A percentile compares a stretch with the other conserved stretches of the same genome.
These are phyloP conservation scores for Pythium apleroticum DNA, from an alignment of 352 stramenopile genomes.

Conservation along the genomic window DNA sequence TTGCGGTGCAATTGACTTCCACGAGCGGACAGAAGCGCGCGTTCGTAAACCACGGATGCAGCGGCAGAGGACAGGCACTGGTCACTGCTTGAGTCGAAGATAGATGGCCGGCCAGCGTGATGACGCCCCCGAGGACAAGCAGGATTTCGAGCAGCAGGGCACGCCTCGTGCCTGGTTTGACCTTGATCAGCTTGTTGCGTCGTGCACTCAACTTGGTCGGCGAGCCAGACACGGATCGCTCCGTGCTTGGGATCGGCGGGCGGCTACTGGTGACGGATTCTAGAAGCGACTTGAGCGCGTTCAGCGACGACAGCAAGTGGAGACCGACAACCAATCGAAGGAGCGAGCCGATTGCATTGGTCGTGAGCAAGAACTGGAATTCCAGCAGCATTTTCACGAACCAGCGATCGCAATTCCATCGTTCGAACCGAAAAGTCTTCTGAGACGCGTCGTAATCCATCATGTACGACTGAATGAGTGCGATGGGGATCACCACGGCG, in stretches of 20 bases:
- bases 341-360: neutral
- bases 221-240: conserved; percentile 20
- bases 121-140: conserved; percentile 7
- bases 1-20: conserved; percentile 14
- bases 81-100: neutral
- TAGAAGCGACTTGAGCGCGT: conserved; percentile 28
- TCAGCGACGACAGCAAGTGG: conserved; percentile 23
- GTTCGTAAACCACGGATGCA: conserved; percentile 16
- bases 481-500: conserved; percentile 15
- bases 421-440: neutral
- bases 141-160: conserved; percentile 14
- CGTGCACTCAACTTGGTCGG: neutral
- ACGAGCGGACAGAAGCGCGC: conserved; percentile 16
- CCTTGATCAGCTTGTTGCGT: conserved; percentile 1
- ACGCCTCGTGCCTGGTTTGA: conserved; percentile 17
- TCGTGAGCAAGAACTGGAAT: conserved; percentile 19
- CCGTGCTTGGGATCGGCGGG: conserved; percentile 20
- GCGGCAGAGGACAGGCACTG: neutral
- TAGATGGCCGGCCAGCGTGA: conserved; percentile 6
- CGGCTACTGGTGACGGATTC: conserved; percentile 25
- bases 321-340: conserved; percentile 12
- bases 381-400: conserved; percentile 18
- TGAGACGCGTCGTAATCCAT: conserved; percentile 8
- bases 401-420: conserved; percentile 20
- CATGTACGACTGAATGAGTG: conserved; percentile 12